phyloP scores from a whole-genome alignment of 257 asterid genomes.

The Nicotiana knightiana region DNA sequence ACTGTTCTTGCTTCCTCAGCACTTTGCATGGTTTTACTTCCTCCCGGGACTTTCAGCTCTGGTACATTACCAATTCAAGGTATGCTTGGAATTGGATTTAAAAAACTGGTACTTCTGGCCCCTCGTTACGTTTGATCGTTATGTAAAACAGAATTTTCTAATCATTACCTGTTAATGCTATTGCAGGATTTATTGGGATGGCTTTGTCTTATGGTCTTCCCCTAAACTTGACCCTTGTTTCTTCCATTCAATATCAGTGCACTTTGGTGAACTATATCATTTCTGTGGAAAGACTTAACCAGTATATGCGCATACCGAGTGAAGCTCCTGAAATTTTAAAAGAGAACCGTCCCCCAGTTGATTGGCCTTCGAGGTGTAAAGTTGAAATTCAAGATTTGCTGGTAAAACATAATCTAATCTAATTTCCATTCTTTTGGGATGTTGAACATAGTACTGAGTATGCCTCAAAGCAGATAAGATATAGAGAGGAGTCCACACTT shows the following conservation, averaged over 20 bases:
- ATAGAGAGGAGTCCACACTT: constrained; percentile 69
- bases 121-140: neutral
- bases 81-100: constrained; percentile 43
- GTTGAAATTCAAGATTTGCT: constrained; percentile 77
- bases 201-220: constrained; percentile 90
- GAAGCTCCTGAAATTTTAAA: constrained; percentile 82
- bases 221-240: constrained; percentile 66
- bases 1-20: constrained; percentile 56
- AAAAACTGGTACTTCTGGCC: constrained; percentile 41
- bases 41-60: constrained; percentile 9
- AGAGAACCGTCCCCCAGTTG: constrained; percentile 61
- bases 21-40: constrained; percentile 22
- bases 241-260: constrained; percentile 83
- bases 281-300: constrained; percentile 91
- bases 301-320: constrained; percentile 79
- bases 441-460: neutral
- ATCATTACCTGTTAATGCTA: neutral
- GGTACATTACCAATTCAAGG: constrained; percentile 42
- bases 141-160: neutral
- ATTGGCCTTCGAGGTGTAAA: constrained; percentile 83
- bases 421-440: neutral
- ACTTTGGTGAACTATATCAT: constrained; percentile 71
- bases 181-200: constrained; percentile 76
- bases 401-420: constrained; percentile 28
- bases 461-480: constrained; percentile 51